Evolutionary conservation across 202 grass and related monocot genomes (phyloP).

Genomic region (Schoenoplectus tabernaemontani): DNA sequence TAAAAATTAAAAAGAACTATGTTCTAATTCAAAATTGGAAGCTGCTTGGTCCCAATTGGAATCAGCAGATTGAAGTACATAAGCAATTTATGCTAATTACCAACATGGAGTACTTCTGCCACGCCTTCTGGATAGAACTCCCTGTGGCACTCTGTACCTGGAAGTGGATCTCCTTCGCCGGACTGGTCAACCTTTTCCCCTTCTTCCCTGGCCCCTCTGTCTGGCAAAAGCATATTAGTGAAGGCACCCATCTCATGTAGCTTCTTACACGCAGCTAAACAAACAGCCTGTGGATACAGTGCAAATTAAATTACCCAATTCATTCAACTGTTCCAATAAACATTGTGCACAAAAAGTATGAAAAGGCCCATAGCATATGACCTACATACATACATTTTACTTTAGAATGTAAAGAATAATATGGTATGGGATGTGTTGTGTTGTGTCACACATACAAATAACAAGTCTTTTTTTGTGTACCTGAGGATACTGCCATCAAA

Average conservation of each 20-base stretch:
- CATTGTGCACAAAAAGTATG: background rate
- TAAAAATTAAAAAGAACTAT: background rate
- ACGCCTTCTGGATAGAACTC: slow-evolving; percentile 99
- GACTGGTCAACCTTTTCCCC: slow-evolving; percentile 63
- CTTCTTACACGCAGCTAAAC: slow-evolving; percentile 95
- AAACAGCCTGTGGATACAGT: slow-evolving; percentile 54
- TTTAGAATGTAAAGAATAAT: background rate
- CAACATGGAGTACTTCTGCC: slow-evolving; percentile 61
- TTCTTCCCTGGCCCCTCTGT: slow-evolving; percentile 76
- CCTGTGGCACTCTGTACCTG: slow-evolving; percentile 83
- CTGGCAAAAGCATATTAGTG: slow-evolving; percentile 96
- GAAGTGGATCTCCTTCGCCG: slow-evolving; percentile 89
- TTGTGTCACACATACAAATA: background rate
- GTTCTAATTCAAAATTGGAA: background rate
- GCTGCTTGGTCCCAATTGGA: background rate
- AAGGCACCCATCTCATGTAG: slow-evolving; percentile 98
- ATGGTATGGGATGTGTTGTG: background rate
- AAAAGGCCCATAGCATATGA: slow-evolving; percentile 68
- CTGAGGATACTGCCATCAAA: slow-evolving; percentile 84
- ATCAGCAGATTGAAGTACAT: background rate
- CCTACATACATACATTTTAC: slow-evolving; percentile 32
- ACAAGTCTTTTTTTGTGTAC: slow-evolving; percentile 31
- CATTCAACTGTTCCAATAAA: background rate
- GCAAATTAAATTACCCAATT: background rate
- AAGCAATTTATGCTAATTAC: background rate